These are phyloP conservation scores for Eimeria acervulina DNA, from an alignment of 169 alveolate genomes.

Conservation along the genomic window DNA sequence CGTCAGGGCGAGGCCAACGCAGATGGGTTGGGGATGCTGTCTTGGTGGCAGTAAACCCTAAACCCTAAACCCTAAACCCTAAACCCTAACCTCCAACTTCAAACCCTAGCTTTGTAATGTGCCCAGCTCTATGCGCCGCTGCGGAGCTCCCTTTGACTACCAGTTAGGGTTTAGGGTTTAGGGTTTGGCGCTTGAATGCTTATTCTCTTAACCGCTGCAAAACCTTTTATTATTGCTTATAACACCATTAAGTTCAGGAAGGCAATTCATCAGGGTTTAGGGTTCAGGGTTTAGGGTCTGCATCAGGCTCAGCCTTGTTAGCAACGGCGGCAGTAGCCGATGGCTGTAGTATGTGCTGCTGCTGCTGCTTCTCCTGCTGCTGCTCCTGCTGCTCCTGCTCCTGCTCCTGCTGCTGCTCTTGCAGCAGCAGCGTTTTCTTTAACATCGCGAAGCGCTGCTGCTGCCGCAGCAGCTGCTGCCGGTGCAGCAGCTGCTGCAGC, in stretches of 20 bases:
- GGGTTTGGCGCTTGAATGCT: no score
- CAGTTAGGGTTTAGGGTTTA: no score
- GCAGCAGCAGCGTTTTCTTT: neutral
- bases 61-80: no score
- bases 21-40: slow-evolving; percentile 24
- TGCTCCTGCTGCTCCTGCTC: slow-evolving; percentile 10
- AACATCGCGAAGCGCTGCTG: neutral
- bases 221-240: no score
- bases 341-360: neutral
- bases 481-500: neutral
- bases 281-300: slow-evolving; percentile 14
- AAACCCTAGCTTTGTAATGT: no score
- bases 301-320: neutral
- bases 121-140: no score
- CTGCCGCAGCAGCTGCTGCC: no score
- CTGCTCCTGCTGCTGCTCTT: neutral
- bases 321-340: neutral
- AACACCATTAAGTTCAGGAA: neutral
- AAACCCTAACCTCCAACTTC: no score
- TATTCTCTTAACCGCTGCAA: no score
- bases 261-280: neutral
- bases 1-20: slow-evolving; percentile 34
- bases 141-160: no score
- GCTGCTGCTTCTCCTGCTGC: no score
- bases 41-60: no score